phyloP scores from a whole-genome alignment of 768 basidiomycete genomes.

The Suillus brevipes region DNA sequence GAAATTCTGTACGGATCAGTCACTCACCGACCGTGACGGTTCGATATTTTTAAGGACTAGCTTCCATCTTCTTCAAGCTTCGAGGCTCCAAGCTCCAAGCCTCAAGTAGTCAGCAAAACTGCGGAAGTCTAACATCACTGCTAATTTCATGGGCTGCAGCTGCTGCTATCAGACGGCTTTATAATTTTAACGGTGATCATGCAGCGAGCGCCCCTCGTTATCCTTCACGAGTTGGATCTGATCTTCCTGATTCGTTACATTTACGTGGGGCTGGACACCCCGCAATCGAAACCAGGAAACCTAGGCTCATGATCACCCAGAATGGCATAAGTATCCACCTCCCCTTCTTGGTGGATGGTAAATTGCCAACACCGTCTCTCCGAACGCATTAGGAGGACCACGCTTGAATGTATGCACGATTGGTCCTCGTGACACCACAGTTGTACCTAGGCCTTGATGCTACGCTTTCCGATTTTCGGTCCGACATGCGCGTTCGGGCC shows the following conservation, averaged over 20 bases:
- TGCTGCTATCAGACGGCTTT: not conserved
- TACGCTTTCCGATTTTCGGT: not conserved
- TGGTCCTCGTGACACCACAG: slow-evolving; percentile 27
- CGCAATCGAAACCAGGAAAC: not conserved
- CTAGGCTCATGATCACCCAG: not conserved
- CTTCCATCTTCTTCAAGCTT: not conserved
- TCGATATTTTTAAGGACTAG: not conserved
- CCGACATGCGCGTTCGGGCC: slow-evolving; percentile 11
- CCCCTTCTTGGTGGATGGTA: not conserved
- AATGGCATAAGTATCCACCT: not conserved
- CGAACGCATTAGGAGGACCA: not conserved
- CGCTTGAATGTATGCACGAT: not conserved
- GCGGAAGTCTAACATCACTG: not conserved
- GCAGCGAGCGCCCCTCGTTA: not conserved
- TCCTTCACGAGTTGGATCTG: not conserved
- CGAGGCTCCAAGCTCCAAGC: not conserved
- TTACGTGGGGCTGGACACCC: not conserved
- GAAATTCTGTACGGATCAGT: not conserved
- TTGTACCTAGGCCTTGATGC: slow-evolving; percentile 9
- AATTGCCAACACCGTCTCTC: not conserved
- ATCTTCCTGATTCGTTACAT: not conserved
- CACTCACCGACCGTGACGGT: not conserved
- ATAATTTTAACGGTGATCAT: not conserved
- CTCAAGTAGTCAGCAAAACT: not conserved
- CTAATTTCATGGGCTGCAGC: too few relatives aligned